Percentiles rank a stretch among this genome's conserved stretches.
Conservation (phyloP, 2,329 filamentous ascomycete species). For the Aureobasidium sp. region DNA sequence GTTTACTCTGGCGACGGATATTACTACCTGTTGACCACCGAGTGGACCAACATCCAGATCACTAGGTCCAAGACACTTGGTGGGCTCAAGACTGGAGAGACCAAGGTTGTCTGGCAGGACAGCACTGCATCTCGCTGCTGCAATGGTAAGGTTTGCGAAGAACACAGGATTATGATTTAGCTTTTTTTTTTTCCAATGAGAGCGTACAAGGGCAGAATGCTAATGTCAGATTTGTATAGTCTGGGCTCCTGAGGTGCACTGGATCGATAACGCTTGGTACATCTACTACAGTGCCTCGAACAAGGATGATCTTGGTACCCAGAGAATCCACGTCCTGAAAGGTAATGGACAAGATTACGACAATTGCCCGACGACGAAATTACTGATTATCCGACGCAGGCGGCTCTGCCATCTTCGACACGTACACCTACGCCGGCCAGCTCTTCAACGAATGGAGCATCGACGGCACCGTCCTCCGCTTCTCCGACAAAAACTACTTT, state of each 20-base stretch:
- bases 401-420: slow-evolving; percentile 46
- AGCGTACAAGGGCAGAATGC: neutral
- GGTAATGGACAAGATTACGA: too few species aligned
- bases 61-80: slow-evolving; percentile 48
- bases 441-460: slow-evolving; percentile 38
- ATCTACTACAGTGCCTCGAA: slow-evolving; percentile 49
- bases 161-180: too few species aligned
- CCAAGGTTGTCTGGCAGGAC: slow-evolving; percentile 45
- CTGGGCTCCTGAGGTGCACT: slow-evolving; percentile 53
- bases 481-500: slow-evolving; percentile 45
- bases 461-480: slow-evolving; percentile 48
- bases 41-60: slow-evolving; percentile 51
- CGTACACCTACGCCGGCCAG: slow-evolving; percentile 42
- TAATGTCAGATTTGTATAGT: slow-evolving; percentile 23
- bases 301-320: slow-evolving; percentile 38
- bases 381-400: slow-evolving; percentile 26
- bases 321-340: slow-evolving; percentile 47
- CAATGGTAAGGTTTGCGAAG: slow-evolving; percentile 31
- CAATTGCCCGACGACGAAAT: neutral
- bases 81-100: slow-evolving; percentile 48
- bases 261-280: slow-evolving; percentile 44
- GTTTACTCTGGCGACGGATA: slow-evolving; percentile 44
- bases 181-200: too few species aligned
- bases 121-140: slow-evolving; percentile 42
- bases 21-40: slow-evolving; percentile 53